These are phyloP conservation scores for Endocarpon pusillum DNA, from an alignment of 495 filamentous ascomycete genomes.

Conservation along the genomic window DNA sequence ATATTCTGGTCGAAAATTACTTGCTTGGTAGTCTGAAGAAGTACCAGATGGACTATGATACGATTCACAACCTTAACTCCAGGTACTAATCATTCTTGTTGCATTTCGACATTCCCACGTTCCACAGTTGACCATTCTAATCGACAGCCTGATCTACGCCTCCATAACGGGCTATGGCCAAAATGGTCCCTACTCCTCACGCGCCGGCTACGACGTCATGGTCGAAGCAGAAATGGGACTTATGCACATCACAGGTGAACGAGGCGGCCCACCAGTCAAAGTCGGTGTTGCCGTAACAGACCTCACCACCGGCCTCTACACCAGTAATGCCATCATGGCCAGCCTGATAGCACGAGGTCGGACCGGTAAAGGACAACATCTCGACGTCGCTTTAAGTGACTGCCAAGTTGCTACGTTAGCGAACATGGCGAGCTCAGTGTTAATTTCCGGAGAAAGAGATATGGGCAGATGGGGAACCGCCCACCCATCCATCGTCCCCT, in stretches of 20 bases:
- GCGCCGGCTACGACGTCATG: constrained; percentile 98
- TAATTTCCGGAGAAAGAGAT: constrained; percentile 81
- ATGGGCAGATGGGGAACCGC: constrained; percentile 86
- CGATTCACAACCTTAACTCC: constrained; percentile 65
- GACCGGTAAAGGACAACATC: constrained; percentile 71
- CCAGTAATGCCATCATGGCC: constrained; percentile 93
- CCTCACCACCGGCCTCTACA: constrained; percentile 88
- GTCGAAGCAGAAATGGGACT: constrained; percentile 95
- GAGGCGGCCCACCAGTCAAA: constrained; percentile 86
- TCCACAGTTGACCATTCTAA: too few species aligned
- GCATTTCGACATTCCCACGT: too few species aligned
- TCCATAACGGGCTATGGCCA: constrained; percentile 72
- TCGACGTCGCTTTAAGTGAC: constrained; percentile 81
- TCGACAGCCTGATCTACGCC: constrained; percentile 46
- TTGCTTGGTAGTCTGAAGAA: constrained; percentile 81
- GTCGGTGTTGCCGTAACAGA: constrained; percentile 96
- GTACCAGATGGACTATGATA: constrained; percentile 75
- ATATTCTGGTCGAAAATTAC: constrained; percentile 95
- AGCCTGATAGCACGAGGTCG: constrained; percentile 55
- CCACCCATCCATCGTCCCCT: constrained; percentile 93
- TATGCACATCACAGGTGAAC: constrained; percentile 89
- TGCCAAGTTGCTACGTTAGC: constrained; percentile 85
- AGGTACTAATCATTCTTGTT: too few species aligned
- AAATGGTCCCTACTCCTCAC: constrained; percentile 74
- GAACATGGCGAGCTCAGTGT: constrained; percentile 81